Evolutionary conservation across 192 early-diverging fungal species (phyloP).

Genomic region (Tieghemiomyces parasiticus): DNA sequence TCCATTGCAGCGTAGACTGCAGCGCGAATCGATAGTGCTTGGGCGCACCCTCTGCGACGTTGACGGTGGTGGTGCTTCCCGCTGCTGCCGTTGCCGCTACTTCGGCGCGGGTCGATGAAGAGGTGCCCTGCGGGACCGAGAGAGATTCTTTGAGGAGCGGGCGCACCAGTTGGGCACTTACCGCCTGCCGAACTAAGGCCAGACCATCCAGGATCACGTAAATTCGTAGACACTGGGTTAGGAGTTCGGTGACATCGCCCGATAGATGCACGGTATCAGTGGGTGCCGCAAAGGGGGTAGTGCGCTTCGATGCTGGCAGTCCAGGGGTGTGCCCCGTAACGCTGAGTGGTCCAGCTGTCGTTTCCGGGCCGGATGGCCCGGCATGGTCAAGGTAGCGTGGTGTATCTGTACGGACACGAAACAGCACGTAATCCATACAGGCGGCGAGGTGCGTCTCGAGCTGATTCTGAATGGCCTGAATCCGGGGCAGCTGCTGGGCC

Average conservation of each 20-base stretch:
- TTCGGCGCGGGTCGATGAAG: too few relatives aligned
- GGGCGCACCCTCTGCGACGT: background rate
- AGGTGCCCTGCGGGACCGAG: too few relatives aligned
- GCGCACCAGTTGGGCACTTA: background rate
- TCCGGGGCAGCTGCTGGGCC: background rate
- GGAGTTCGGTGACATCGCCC: background rate
- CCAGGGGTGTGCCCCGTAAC: background rate
- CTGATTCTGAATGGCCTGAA: background rate
- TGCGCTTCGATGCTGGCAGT: background rate
- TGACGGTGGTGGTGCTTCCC: background rate
- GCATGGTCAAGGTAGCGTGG: background rate
- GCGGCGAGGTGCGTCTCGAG: background rate
- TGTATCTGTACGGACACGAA: background rate
- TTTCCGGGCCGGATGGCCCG: background rate
- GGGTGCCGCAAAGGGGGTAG: background rate
- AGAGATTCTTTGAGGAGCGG: background rate
- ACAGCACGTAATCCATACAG: background rate
- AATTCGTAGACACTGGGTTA: conserved; percentile 7
- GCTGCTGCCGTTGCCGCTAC: too few relatives aligned
- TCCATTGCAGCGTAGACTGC: background rate
- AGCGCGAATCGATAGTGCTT: background rate
- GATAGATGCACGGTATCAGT: background rate
- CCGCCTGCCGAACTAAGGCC: background rate
- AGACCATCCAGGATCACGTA: background rate
- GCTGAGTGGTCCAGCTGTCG: background rate